Evolutionary conservation across 352 stramenopile genomes (phyloP), one percentile per base, ranked within the genome.

Genomic region (Pilasporangium apinafurcum): DNA sequence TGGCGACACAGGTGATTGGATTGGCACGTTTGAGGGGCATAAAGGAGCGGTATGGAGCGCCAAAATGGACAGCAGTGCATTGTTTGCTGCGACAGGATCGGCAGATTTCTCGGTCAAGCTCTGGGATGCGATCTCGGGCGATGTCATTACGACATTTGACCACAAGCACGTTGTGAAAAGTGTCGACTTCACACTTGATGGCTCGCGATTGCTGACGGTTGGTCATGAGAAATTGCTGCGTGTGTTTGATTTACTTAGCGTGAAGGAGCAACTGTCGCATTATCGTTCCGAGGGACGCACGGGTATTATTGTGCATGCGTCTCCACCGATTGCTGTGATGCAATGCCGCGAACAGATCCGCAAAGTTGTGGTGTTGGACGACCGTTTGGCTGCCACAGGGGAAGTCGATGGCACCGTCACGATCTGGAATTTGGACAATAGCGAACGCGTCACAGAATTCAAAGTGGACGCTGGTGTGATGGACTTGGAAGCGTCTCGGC

Each of bases 121-220:
- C 13, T 99, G 96, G 96, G 94, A 98, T 69, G 96, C 95, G 7
- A 85, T 97, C 34, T 98, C 94, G 25, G 96, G 95, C 37, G 80
- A 96, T 22, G 62, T 79, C n/a, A 58, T 98, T 24, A 76, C 87
- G 7, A 94, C 84, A n/a, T 92, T 98, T 26, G 73, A 95, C 24
- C 96, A 99, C 71, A 92, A 95, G 48, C 95, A 98, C 65, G 95
- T 99, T 45, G 95, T 98, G 47, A 98, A 98, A 71, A 95, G 76
- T 16, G 83, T 98, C 37, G 86, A 84, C 39, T 98, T 98, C 72
- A 87, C 88, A 28, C 56, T 43, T 3, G 85, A 98, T 50, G 86
- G 78, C 24, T 57, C 68, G 34, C 61, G 65, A 16, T 69, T 98
- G 43, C 77, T 96, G 0, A 98, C 92, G 6, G 95, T 78, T 1